Evolutionary conservation across 768 basidiomycete species (phyloP), one percentile per base, ranked within the genome.

Genomic region (Collybiopsis luxurians): DNA sequence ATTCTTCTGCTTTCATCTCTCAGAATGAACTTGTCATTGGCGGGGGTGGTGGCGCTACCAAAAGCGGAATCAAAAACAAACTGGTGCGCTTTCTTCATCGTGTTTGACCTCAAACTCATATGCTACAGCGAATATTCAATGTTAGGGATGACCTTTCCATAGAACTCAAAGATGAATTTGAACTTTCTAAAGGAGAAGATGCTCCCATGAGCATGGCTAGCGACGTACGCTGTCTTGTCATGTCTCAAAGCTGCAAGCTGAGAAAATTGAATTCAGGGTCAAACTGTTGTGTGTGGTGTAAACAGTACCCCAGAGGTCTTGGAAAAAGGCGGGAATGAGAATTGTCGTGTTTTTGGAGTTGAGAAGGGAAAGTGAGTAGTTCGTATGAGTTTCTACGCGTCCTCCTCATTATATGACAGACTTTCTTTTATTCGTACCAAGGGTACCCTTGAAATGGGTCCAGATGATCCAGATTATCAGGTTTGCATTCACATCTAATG

Each of bases 171-270:
- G 70, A 82, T 62, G 93, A 97, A 68, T 76, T 86, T 47, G 84
- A 92, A 64, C 79, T 99, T 12, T 87, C 83, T 54, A 80, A 70
- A 28, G 89, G 85, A 34, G 95, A 95, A 67, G 97, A 98, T 71
- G 90, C 90, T 4, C 95, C 97, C n/a, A 98, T 95, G 92, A 96
- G 94, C 68, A 87, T 98, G 79, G 86, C 88, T 17, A 80, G 75
- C 9, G 69, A 83, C 72, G 91, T 89, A 69, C 34, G 36, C 21
- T 59, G 72, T 31, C 13, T 21, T 39, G 34, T 53, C 39, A 30
- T 19, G 42, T 7, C 52, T 51, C 54, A 23, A 40, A 51, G 36
- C 40, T 10, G 31, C 28, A 19, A 26, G 31, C 48, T 4, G 40
- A 38, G 9, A 13, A 23, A 31, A 9, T 46, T 28, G 19, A 31